Base-by-base conservation (phyloP, 2,329 filamentous ascomycete species). In the Tympanopsis confertula region DNA sequence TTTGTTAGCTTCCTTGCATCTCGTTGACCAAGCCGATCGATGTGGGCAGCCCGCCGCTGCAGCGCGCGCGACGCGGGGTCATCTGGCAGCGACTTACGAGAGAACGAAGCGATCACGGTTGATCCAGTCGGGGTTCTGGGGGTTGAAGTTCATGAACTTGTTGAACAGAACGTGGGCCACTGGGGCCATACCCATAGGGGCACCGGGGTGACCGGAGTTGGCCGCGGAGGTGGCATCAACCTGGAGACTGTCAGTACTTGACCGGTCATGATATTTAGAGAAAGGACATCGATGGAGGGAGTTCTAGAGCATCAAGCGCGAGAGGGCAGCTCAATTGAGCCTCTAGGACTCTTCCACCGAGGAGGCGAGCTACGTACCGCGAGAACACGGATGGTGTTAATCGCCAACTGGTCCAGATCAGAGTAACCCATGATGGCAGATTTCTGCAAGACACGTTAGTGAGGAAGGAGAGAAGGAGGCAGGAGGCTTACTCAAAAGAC, bases 131-230 rank as follows among this genome's bases (percentile, higher is more conserved):
- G 91, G 86, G 78, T 94, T 95, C 82, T 95, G 93, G 55, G 91
- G 91, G 82, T 96, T 98, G 78, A 95, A 98, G 63, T 69, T 93
- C 86, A 98, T 86, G 75, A 95, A 93, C 66, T 91, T 93, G 78
- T 94, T 94, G 72, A 86, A 98, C 48, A 98, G 78, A 56, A 96
- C 86, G 74, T 96, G 91, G 63, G 91, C 82, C 57, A 88, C 79
- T 45, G 91, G 89, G 57, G 91, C 91, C 86, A 96, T 77, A 60
- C 76, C 76, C 75, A 98, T 98, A 56, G 91, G 91, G 63, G 91
- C 91, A 74, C 91, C 91, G 56, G 91, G 91, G 71, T 98, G 91
- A 61, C 91, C 91, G 48, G 89, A 95, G 78, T 96, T 96, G 62
- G 89, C 86, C 63, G 83, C 74, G 66, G 81, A 80, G 57, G 88